These are phyloP conservation scores for Actinidia arguta DNA, from an alignment of 179 eudicot genomes.

Conservation along the genomic window DNA sequence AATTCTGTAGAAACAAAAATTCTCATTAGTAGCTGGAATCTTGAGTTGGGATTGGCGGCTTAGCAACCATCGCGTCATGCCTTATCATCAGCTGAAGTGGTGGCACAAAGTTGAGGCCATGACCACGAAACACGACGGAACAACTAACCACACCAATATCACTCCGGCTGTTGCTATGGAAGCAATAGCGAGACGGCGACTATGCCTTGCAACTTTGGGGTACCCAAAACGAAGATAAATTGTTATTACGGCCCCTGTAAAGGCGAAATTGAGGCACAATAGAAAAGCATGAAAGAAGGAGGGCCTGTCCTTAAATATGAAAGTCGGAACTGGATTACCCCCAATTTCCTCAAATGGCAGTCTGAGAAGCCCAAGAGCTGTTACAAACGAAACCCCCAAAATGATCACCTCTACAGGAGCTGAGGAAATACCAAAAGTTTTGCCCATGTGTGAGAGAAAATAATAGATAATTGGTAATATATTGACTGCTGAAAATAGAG, in stretches of 20 bases:
- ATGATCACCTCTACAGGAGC: neutral
- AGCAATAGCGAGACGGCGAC: neutral
- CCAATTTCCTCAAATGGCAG: neutral
- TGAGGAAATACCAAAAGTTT: neutral
- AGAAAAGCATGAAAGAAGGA: slow-evolving; percentile 11
- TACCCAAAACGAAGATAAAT: neutral
- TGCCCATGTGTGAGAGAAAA: neutral
- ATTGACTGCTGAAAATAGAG: too few relatives aligned
- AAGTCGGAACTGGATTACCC: neutral
- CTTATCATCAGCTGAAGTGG: neutral
- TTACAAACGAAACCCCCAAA: neutral
- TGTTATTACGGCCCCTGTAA: neutral
- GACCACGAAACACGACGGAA: neutral
- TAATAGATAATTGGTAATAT: too few relatives aligned
- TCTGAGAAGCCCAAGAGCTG: neutral
- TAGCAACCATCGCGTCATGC: neutral
- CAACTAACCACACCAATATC: neutral
- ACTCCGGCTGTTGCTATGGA: neutral
- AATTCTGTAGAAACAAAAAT: too few relatives aligned
- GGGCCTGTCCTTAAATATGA: slow-evolving; percentile 9
- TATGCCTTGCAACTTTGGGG: neutral
- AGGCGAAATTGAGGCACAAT: neutral
- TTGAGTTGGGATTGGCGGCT: neutral
- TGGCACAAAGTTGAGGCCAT: neutral
- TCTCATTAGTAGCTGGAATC: too few relatives aligned